Conservation (phyloP, 768 basidiomycete species). For the Termitomyces sp. region DNA sequence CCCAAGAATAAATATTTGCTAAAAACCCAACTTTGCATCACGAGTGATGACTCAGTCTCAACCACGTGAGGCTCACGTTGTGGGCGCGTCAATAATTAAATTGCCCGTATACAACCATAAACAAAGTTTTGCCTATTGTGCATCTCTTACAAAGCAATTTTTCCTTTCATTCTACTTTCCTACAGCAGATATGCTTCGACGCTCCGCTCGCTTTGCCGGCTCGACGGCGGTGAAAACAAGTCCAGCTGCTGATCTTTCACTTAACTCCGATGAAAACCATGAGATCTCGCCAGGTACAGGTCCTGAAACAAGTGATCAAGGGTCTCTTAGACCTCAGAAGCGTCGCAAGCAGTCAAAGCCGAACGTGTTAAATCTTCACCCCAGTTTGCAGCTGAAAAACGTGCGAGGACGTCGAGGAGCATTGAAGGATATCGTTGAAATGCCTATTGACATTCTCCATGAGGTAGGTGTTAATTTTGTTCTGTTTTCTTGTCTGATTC, state of each 20-base stretch:
- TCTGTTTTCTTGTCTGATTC: too few species aligned
- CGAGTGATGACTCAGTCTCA: too few species aligned
- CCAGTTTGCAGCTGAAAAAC: background rate
- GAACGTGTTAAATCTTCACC: background rate
- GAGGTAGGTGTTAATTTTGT: conserved; percentile 14
- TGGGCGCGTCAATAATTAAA: background rate
- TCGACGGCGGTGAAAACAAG: background rate
- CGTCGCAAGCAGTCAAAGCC: background rate
- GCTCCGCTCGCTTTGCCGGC: background rate
- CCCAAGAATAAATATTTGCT: too few species aligned
- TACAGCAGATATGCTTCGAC: background rate
- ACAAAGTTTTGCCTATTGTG: background rate
- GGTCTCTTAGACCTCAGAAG: background rate
- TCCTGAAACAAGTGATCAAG: background rate
- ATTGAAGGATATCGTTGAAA: conserved; percentile 15
- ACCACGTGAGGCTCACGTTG: background rate
- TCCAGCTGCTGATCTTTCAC: background rate
- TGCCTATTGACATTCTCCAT: conserved; percentile 23
- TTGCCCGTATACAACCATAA: background rate
- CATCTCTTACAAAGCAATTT: background rate
- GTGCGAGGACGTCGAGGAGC: conserved; percentile 11
- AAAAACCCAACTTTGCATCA: too few species aligned
- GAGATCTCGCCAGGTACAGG: too few species aligned
- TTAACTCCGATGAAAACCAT: background rate
- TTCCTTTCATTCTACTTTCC: too few species aligned